Percentiles rank a stretch among this genome's conserved stretches.
Evolutionary conservation across 2,329 filamentous ascomycete genomes (phyloP).

Genomic region (Albifimbria verrucaria): DNA sequence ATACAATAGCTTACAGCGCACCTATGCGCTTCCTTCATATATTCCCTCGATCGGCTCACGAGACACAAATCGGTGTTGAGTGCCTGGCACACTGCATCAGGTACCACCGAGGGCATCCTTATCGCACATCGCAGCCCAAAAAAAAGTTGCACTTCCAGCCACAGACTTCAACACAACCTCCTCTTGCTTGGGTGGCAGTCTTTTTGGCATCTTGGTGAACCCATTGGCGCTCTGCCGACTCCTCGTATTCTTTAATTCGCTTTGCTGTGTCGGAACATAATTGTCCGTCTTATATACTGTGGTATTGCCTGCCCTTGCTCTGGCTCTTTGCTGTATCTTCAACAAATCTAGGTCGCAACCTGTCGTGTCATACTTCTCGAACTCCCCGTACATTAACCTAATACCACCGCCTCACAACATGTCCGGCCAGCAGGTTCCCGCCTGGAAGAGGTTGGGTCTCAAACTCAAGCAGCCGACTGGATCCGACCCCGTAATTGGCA

Average conservation of each 20-base stretch:
- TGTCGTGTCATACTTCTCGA: slow-evolving; percentile 8
- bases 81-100: not conserved
- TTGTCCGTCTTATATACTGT: too few relatives aligned
- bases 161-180: not conserved
- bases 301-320: not conserved
- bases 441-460: slow-evolving; percentile 62
- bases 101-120: slow-evolving; percentile 9
- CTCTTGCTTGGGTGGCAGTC: not conserved
- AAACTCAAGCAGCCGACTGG: slow-evolving; percentile 50
- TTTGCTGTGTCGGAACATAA: too few relatives aligned
- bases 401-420: slow-evolving; percentile 22
- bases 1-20: too few relatives aligned
- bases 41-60: too few relatives aligned
- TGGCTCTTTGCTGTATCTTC: not conserved
- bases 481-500: slow-evolving; percentile 25
- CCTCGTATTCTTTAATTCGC: not conserved
- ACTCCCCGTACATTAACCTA: slow-evolving; percentile 17
- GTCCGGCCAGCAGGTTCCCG: slow-evolving; percentile 45
- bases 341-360: not conserved
- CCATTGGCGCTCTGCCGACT: not conserved
- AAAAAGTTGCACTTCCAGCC: slow-evolving; percentile 13
- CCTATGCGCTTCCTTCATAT: too few relatives aligned
- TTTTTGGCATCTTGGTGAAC: too few relatives aligned
- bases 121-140: slow-evolving; percentile 13
- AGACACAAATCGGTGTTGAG: too few relatives aligned